These are phyloP conservation scores for Pyrenophora tritici-repentis DNA, from an alignment of 2,329 filamentous ascomycete species.

Conservation along the genomic window DNA sequence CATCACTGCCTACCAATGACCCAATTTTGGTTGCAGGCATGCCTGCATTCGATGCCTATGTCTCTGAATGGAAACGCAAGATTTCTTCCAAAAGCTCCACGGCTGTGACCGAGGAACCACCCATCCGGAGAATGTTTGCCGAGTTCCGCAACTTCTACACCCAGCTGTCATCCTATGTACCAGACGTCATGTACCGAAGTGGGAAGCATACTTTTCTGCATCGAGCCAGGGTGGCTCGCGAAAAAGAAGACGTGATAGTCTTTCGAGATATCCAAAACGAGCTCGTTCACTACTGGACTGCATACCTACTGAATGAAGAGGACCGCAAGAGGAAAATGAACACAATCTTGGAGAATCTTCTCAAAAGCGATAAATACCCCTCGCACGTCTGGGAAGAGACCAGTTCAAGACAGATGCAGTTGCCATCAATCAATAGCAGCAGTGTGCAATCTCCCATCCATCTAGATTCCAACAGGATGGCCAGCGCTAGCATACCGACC, in stretches of 20 bases:
- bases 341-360: slow-evolving; percentile 21
- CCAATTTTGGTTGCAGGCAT: slow-evolving; percentile 21
- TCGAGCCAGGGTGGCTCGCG: slow-evolving; percentile 42
- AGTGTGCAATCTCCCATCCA: slow-evolving; percentile 8
- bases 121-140: slow-evolving; percentile 39
- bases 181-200: slow-evolving; percentile 11
- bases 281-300: slow-evolving; percentile 37
- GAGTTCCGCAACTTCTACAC: slow-evolving; percentile 42
- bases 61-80: slow-evolving; percentile 25
- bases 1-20: slow-evolving; percentile 21
- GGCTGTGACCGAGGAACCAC: slow-evolving; percentile 22
- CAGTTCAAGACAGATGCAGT: background rate
- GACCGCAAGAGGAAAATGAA: slow-evolving; percentile 30
- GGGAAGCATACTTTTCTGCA: slow-evolving; percentile 37
- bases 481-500: slow-evolving; percentile 21
- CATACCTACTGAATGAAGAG: slow-evolving; percentile 34
- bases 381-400: slow-evolving; percentile 17
- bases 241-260: slow-evolving; percentile 36
- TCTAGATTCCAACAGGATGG: slow-evolving; percentile 15
- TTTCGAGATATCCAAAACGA: slow-evolving; percentile 36
- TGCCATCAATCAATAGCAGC: background rate
- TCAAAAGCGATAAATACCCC: slow-evolving; percentile 35
- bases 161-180: slow-evolving; percentile 24
- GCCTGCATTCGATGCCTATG: slow-evolving; percentile 28
- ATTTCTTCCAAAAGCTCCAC: slow-evolving; percentile 16